phyloP scores from a whole-genome alignment of 495 filamentous ascomycete genomes.

The Articulospora tetracladia region DNA sequence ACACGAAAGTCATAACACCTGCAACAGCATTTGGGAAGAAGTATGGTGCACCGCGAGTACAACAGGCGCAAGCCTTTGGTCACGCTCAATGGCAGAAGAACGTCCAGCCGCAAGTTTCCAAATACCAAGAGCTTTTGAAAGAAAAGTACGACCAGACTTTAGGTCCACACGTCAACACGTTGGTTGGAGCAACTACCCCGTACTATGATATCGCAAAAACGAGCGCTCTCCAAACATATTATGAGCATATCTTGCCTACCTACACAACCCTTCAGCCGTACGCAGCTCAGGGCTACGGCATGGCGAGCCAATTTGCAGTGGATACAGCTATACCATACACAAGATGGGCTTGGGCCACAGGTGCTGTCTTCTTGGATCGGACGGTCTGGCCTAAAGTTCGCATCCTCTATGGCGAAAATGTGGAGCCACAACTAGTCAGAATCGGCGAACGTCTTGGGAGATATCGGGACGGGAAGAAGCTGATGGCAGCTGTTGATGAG shows the following conservation, averaged over 20 bases:
- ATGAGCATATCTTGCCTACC: conserved; percentile 68
- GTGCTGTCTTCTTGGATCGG: conserved; percentile 62
- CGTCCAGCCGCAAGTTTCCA: conserved; percentile 68
- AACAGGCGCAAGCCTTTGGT: conserved; percentile 58
- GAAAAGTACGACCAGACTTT: conserved; percentile 65
- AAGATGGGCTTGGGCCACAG: conserved; percentile 63
- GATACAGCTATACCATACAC: conserved; percentile 71
- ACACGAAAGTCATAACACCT: conserved; percentile 64
- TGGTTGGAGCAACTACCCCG: conserved; percentile 53
- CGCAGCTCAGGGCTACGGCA: conserved; percentile 61
- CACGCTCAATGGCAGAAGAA: conserved; percentile 72
- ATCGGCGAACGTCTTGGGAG: conserved; percentile 87
- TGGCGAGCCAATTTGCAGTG: conserved; percentile 60
- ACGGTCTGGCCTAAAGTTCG: conserved; percentile 76
- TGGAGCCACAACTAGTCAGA: conserved; percentile 90
- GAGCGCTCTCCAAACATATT: conserved; percentile 61
- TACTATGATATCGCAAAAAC: conserved; percentile 65
- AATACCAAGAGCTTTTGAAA: conserved; percentile 53
- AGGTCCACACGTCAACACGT: conserved; percentile 68
- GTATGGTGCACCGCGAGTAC: conserved; percentile 75
- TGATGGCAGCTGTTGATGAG: conserved; percentile 55
- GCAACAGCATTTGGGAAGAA: conserved; percentile 58
- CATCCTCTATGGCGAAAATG: conserved; percentile 80
- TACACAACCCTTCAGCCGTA: conserved; percentile 72
- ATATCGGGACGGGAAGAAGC: conserved; percentile 65